Evolutionary conservation across 164 flowering plant genomes (phyloP).

Genomic region (Magnolia kwangsiensis): DNA sequence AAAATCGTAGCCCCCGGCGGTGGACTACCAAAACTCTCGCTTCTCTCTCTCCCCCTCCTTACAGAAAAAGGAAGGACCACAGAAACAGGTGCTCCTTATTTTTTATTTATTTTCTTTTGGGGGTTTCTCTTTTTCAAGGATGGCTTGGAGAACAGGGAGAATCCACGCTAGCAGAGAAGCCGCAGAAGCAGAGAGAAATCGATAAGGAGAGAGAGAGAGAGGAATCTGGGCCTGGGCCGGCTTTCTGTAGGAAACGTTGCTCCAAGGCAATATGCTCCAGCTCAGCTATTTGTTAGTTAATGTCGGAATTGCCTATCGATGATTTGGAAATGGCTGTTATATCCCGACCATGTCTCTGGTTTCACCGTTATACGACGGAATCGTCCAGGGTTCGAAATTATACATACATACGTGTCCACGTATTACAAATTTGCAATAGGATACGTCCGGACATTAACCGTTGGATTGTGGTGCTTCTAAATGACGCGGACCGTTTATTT

Average conservation of each 20-base stretch:
- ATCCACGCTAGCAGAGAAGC: neutral
- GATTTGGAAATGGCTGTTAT: neutral
- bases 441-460: no score
- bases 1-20: neutral
- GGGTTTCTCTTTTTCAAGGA: neutral
- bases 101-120: neutral
- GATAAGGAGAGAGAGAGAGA: neutral
- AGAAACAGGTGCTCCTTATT: neutral
- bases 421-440: no score
- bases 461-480: no score
- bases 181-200: neutral
- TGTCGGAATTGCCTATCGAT: neutral
- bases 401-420: no score
- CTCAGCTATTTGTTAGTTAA: neutral
- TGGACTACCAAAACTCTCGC: neutral
- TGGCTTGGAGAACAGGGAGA: neutral
- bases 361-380: neutral
- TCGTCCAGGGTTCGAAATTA: no score
- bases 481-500: no score
- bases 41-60: neutral
- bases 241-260: constrained; percentile 5
- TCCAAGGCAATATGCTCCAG: neutral
- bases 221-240: neutral
- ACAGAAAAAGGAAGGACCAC: neutral
- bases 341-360: neutral